Base-by-base conservation (phyloP, 2,329 filamentous ascomycete genomes). In the Hypoxylon sp. region DNA sequence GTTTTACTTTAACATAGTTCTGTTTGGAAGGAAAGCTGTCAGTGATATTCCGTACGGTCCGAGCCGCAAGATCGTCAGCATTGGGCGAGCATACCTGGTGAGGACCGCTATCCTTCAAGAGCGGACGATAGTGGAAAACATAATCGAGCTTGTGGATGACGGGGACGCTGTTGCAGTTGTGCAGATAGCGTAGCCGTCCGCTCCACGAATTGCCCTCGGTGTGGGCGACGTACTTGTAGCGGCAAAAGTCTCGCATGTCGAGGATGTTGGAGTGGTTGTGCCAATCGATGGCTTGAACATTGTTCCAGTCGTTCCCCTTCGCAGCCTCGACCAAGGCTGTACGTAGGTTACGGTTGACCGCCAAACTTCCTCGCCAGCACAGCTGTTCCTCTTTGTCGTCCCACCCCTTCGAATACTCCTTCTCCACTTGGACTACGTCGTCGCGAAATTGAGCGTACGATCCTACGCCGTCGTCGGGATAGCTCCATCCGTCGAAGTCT, bases 121-220 rank as follows among this genome's bases (percentile, higher is more conserved):
- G 75, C 0, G 75, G 76, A 41, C 81, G 76, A 52, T 83, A 78
- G 40, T 78, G 78, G 58, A 82, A 78, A 7, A 77, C 72, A 76
- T 79, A 84, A 41, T 74, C 69, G 18, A 82, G 73, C 13, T 75
- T 69, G 54, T 83, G 81, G 15, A 80, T 74, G 23, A 84, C 70
- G 18, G 81, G 68, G 27, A 84, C 80, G 1, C 76, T 80, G 23
- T 70, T 47, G 48, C 66, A 68, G 11, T 72, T 70, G 37, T 72
- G 72, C 26, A 73, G 59, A 50, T 73, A 74, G 37, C 72, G 71
- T 33, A 72, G 58, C 18, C 70, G 71, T 23, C 70, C 70, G 35
- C 66, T 69, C 58, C 69, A 74, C 15, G 68, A 69, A 45, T 69
- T 68, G 13, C 69, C 69, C 41, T 71, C 68, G 20, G 66, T 68